phyloP scores from a whole-genome alignment of 164 flowering plant genomes.

The Liriodendron chinense region DNA sequence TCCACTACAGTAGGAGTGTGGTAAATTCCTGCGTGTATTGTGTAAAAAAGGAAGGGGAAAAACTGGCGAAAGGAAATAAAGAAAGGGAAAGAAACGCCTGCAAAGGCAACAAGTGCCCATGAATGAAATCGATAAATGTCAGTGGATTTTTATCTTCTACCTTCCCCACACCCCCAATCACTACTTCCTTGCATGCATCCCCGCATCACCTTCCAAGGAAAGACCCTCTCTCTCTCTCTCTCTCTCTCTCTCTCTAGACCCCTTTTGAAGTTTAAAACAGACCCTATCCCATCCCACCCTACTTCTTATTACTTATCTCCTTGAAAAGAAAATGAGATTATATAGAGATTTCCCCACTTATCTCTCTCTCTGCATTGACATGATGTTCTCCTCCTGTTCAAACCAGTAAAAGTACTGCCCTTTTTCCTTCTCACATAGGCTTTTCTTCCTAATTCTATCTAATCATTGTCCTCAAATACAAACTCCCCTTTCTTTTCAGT shows the following conservation, averaged over 20 bases:
- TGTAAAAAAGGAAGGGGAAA: neutral
- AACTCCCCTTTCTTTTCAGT: neutral
- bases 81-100: conserved; percentile 3
- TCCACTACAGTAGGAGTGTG: neutral
- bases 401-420: neutral
- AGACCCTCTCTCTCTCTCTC: neutral
- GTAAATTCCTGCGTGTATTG: neutral
- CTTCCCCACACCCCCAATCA: conserved; percentile 7
- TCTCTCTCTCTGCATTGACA: neutral
- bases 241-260: neutral
- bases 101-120: conserved; percentile 11
- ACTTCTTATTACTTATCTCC: neutral
- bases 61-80: conserved; percentile 7
- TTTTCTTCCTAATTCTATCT: neutral
- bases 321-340: neutral
- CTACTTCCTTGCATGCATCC: conserved; percentile 4
- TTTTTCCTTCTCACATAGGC: neutral
- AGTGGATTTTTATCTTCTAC: conserved; percentile 4
- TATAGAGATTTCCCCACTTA: neutral
- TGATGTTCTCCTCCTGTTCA: neutral
- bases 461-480: neutral
- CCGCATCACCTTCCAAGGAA: neutral
- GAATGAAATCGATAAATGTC: conserved; percentile 11
- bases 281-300: neutral
- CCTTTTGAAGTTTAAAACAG: neutral